These are phyloP conservation scores for Mrakia blollopis DNA, from an alignment of 768 basidiomycete species.

Conservation along the genomic window DNA sequence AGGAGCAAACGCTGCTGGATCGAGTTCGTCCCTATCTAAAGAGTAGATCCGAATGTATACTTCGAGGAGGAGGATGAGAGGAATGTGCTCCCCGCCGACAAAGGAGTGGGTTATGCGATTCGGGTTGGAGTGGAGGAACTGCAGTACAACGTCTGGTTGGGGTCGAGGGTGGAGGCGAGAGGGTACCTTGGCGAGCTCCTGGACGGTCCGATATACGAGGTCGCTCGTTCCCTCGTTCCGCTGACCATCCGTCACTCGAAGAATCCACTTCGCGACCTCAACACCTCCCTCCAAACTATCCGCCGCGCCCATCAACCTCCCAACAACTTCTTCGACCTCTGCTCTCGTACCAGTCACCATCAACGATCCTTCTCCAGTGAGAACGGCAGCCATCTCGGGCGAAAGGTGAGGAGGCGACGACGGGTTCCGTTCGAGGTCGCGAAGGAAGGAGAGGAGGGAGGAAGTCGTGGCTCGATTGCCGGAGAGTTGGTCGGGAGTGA, in stretches of 20 bases:
- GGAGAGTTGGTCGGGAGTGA: too few species aligned
- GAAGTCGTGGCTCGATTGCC: too few species aligned
- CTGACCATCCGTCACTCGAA: neutral
- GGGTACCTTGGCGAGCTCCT: neutral
- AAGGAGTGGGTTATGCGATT: neutral
- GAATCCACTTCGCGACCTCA: neutral
- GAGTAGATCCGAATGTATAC: neutral
- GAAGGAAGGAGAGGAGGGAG: too few species aligned
- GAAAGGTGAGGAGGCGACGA: too few species aligned
- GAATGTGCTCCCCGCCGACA: neutral
- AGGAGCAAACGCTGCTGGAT: neutral
- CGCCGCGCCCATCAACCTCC: neutral
- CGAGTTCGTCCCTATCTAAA: neutral
- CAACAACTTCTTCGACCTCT: neutral
- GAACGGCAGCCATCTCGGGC: too few species aligned
- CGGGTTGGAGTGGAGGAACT: neutral
- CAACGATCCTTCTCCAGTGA: too few species aligned
- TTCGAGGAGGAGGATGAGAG: neutral
- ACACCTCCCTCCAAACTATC: too few species aligned
- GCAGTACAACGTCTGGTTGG: neutral
- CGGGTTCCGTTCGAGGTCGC: too few species aligned
- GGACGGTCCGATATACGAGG: neutral
- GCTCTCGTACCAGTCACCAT: neutral
- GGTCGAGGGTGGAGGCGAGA: neutral
- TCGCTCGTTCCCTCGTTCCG: neutral